Evolutionary conservation across 2,329 filamentous ascomycete genomes (phyloP).

Genomic region (Lachnum nothofagi): DNA sequence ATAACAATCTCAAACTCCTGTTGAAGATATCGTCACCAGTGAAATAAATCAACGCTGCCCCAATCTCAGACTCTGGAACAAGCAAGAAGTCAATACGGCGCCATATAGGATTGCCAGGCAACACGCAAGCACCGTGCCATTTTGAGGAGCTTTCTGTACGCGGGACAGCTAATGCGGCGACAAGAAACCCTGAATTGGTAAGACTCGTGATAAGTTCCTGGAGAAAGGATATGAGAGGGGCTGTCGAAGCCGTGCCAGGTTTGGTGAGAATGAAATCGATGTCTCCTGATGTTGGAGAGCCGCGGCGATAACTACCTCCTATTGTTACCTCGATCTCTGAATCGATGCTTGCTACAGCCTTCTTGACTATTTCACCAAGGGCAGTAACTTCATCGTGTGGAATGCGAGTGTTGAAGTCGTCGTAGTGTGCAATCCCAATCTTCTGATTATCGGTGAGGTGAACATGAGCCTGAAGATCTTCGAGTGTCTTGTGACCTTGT

Average conservation of each 20-base stretch:
- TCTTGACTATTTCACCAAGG: constrained; percentile 61
- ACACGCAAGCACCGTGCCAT: constrained; percentile 80
- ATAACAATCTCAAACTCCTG: constrained; percentile 73
- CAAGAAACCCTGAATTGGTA: constrained; percentile 59
- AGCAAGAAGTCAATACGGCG: constrained; percentile 79
- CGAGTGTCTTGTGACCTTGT: constrained; percentile 67
- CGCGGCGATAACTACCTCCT: constrained; percentile 80
- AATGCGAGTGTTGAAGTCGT: constrained; percentile 74
- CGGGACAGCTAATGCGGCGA: constrained; percentile 60
- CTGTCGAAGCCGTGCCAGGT: constrained; percentile 46
- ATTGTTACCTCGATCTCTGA: constrained; percentile 63
- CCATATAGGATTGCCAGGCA: constrained; percentile 61
- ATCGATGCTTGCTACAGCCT: constrained; percentile 57
- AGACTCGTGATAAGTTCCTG: constrained; percentile 59
- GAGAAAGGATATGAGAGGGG: constrained; percentile 58
- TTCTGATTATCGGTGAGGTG: constrained; percentile 64
- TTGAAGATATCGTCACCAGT: constrained; percentile 96
- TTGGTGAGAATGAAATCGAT: constrained; percentile 82
- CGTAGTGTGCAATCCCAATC: constrained; percentile 72
- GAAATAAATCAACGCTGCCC: constrained; percentile 88
- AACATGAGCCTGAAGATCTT: constrained; percentile 60
- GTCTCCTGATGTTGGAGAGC: constrained; percentile 68
- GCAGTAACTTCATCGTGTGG: constrained; percentile 69
- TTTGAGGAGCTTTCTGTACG: constrained; percentile 55
- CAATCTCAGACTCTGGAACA: constrained; percentile 73